A percentile compares a stretch with the other conserved stretches of the same genome.
These are phyloP conservation scores for Coprinopsis marcescibilis DNA, from an alignment of 768 basidiomycete species.

Conservation along the genomic window DNA sequence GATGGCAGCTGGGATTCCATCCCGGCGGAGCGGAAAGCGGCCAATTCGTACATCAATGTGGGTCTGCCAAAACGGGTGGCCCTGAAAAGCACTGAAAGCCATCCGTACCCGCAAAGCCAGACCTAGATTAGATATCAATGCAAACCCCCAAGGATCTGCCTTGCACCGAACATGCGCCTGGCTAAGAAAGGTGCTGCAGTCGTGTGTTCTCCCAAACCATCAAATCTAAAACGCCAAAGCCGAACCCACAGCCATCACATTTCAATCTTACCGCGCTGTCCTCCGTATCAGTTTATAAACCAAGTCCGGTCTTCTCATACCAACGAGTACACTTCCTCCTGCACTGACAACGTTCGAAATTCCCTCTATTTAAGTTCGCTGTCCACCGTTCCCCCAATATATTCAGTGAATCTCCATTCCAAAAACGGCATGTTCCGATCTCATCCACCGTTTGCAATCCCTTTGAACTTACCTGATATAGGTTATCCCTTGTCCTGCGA, in stretches of 20 bases:
- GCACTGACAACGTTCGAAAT: conserved; percentile 9
- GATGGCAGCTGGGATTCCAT: no score
- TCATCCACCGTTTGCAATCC: conserved; percentile 26
- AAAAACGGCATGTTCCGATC: conserved; percentile 41
- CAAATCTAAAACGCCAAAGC: conserved; percentile 21
- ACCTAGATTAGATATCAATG: conserved; percentile 10
- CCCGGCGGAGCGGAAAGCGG: no score
- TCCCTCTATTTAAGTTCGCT: conserved; percentile 11
- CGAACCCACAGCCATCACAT: conserved; percentile 24
- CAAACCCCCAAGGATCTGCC: conserved; percentile 14
- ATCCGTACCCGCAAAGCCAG: neutral
- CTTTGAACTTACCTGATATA: conserved; percentile 49
- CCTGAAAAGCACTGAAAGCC: no score
- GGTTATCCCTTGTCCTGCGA: conserved; percentile 41
- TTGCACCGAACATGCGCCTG: conserved; percentile 22
- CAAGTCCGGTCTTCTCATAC: conserved; percentile 8
- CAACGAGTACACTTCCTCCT: conserved; percentile 8
- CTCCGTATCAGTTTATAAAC: conserved; percentile 23
- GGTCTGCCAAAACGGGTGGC: neutral
- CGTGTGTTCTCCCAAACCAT: conserved; percentile 20
- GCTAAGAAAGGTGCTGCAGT: conserved; percentile 16
- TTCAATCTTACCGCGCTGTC: conserved; percentile 23
- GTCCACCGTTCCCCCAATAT: conserved; percentile 4
- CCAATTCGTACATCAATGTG: no score
- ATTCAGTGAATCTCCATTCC: conserved; percentile 19